Evolutionary conservation across 805 yeast species (phyloP), one percentile per base, ranked within the genome.

Genomic region (Wickerhamomyces ciferrii): DNA sequence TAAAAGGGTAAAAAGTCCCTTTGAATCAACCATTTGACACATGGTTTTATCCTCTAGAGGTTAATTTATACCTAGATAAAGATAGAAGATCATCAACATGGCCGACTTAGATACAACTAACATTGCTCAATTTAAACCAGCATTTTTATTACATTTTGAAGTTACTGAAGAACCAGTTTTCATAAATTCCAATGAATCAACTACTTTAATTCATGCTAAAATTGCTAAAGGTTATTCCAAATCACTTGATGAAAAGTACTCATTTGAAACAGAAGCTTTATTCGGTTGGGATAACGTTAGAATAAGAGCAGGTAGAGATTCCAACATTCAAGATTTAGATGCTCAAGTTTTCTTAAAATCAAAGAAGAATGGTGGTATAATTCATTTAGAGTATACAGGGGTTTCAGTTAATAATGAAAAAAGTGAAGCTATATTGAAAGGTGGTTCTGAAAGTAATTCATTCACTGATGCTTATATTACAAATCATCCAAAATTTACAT

Each of bases 221-320:
- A 52, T 71, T 37, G 57, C 36, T 2, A 62, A 63, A 15, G 76
- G 76, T 13, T 64, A 58, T 46, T 56, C 68, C 19, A 65, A 64
- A 50, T 60, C 76, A 5, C 37, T 70, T 14, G 73, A 70, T 51
- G 51, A 60, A 13, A 37, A 43, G 2, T 61, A 50, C 41, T 74
- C 75, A 34, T 69, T 74, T 43, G 73, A 74, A 42, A 63, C 68
- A 19, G 53, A 48, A 8, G 56, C 74, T 45, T 39, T 27, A 2
- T 42, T 45, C 17, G 85, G 86, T 5, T 61, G 61, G 48, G 87
- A 81, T 51, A 76, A 77, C 44, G 65, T 81, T 53, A 67, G 70
- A 6, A 53, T 68, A 19, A 43, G 49, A 4, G 54, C 60, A 27
- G 58, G 60, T 35, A 55, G 65, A n/a, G 58, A 56, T 15, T 53